These are phyloP conservation scores for Mycena rebaudengoi DNA, from an alignment of 768 basidiomycete species.

Conservation along the genomic window DNA sequence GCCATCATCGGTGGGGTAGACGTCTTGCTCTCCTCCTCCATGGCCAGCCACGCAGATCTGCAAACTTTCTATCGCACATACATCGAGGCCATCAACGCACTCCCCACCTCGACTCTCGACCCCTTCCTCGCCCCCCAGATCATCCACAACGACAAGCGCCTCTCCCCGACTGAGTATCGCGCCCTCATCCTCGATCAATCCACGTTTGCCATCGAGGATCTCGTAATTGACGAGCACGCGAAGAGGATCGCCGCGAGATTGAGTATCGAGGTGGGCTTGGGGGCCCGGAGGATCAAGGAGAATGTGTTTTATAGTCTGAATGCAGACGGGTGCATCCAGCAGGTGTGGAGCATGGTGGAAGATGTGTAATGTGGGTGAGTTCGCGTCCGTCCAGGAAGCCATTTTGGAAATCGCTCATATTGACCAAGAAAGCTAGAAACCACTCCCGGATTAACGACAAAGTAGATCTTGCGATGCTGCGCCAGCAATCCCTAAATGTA, in stretches of 20 bases:
- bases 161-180: conserved; percentile 7
- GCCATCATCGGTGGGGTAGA: background rate
- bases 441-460: conserved; percentile 4
- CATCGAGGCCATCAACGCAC: conserved; percentile 9
- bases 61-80: conserved; percentile 12
- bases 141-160: conserved; percentile 10
- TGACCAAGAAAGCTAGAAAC: background rate
- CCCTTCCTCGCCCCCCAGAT: conserved; percentile 9
- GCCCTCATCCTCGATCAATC: conserved; percentile 14
- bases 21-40: conserved; percentile 3
- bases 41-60: conserved; percentile 2
- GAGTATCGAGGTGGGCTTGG: conserved; percentile 7
- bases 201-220: conserved; percentile 6
- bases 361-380: conserved; percentile 11
- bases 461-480: conserved; percentile 4
- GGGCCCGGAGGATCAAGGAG: conserved; percentile 6
- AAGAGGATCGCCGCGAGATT: conserved; percentile 1
- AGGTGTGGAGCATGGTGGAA: conserved; percentile 16
- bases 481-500: conserved; percentile 12
- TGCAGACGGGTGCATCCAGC: conserved; percentile 11
- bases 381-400: background rate
- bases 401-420: conserved; percentile 8
- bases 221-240: conserved; percentile 5
- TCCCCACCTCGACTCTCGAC: conserved; percentile 10
- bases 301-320: conserved; percentile 15